A percentile compares a stretch with the other conserved stretches of the same genome.
Conservation (phyloP, 208 protist genomes). For the Perkinsela sp. region DNA sequence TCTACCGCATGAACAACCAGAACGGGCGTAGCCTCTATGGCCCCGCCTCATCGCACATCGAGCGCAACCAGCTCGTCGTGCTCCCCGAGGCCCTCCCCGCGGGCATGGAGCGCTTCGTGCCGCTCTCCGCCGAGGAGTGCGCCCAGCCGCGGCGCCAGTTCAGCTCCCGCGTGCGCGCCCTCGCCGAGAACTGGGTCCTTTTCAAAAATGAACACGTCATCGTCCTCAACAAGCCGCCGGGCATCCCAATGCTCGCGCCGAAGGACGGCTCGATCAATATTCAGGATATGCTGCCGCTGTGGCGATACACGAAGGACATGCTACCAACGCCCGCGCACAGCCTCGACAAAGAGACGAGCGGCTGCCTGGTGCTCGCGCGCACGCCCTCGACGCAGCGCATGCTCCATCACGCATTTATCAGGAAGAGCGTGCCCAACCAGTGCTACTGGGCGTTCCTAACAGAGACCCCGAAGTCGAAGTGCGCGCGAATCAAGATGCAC, state of each 20-base stretch:
- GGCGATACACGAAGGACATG: conserved; percentile 39
- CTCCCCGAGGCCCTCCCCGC: neutral
- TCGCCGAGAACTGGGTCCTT: conserved; percentile 59
- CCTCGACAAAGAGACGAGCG: conserved; percentile 56
- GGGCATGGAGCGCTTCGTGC: neutral
- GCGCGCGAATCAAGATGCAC: conserved; percentile 65
- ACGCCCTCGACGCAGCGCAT: conserved; percentile 38
- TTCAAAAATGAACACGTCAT: conserved; percentile 76
- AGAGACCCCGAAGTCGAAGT: conserved; percentile 44
- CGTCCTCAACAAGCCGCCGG: conserved; percentile 69
- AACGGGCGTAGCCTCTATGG: neutral
- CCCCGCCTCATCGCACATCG: neutral
- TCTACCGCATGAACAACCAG: conserved; percentile 16
- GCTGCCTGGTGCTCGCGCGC: conserved; percentile 55
- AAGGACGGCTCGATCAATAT: conserved; percentile 48
- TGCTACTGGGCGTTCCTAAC: conserved; percentile 66
- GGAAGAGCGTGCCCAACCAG: conserved; percentile 56
- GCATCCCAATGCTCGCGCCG: conserved; percentile 24
- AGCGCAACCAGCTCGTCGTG: neutral
- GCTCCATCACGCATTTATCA: conserved; percentile 57
- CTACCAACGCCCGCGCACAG: conserved; percentile 56
- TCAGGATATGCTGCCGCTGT: conserved; percentile 43
- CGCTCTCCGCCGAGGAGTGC: neutral
- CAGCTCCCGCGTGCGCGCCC: conserved; percentile 12
- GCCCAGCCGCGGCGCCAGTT: neutral